Conservation (phyloP, 2,329 filamentous ascomycete genomes). For the Sporothrix pallida region DNA sequence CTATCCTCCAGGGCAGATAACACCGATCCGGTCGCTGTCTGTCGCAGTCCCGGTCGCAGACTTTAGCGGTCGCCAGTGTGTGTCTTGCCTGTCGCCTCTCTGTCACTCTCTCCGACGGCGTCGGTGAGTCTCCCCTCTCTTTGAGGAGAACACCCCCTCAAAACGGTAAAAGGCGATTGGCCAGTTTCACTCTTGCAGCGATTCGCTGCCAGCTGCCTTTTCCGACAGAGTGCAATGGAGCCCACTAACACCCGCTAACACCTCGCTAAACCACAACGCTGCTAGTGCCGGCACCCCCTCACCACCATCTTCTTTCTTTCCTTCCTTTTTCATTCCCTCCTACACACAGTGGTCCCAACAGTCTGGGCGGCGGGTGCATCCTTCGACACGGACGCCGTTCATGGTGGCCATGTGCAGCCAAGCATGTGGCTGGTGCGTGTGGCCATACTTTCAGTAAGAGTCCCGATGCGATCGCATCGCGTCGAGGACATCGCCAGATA, state of each 20-base stretch:
- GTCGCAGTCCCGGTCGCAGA: too few species aligned
- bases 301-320: neutral
- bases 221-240: slow-evolving; percentile 7
- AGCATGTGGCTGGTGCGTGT: neutral
- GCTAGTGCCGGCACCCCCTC: neutral
- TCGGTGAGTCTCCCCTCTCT: neutral
- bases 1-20: too few species aligned
- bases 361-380: neutral
- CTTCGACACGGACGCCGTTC: neutral
- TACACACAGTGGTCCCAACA: neutral
- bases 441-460: neutral
- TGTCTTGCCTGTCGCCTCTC: too few species aligned
- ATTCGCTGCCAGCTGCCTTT: neutral
- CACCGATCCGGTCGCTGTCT: too few species aligned
- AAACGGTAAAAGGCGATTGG: slow-evolving; percentile 5
- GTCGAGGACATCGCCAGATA: slow-evolving; percentile 11
- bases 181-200: neutral
- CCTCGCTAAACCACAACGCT: neutral
- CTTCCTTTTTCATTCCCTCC: too few species aligned
- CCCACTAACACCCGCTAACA: neutral
- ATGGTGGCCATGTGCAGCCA: neutral
- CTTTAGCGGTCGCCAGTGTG: too few species aligned
- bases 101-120: too few species aligned
- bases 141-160: neutral
- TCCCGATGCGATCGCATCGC: slow-evolving; percentile 21